A percentile compares a stretch with the other conserved stretches of the same genome.
Evolutionary conservation across 257 asterid genomes (phyloP).

Genomic region (Solanum rostratum): DNA sequence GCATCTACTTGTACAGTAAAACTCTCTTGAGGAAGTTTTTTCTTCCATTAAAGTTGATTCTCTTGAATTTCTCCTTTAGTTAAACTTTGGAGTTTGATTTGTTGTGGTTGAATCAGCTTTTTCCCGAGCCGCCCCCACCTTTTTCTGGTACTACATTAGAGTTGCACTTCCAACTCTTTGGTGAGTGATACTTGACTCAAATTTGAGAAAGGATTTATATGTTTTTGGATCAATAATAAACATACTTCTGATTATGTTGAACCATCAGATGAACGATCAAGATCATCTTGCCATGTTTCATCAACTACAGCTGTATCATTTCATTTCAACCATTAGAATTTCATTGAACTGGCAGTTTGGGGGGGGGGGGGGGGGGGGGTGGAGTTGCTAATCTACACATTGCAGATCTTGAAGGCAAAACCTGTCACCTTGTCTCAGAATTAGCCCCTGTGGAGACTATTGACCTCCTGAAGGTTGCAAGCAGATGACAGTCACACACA

Average conservation of each 20-base stretch:
- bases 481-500: slow-evolving; percentile 23
- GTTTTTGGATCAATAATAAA: neutral
- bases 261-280: neutral
- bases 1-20: neutral
- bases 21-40: neutral
- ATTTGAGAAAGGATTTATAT: neutral
- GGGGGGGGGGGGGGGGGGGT: too few relatives aligned
- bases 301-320: neutral
- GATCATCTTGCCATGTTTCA: neutral
- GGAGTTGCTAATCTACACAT: too few relatives aligned
- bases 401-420: slow-evolving; percentile 56
- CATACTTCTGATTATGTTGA: neutral
- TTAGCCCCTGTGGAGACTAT: slow-evolving; percentile 48
- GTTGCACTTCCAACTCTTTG: too few relatives aligned
- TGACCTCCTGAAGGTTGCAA: slow-evolving; percentile 46
- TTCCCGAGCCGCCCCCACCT: neutral
- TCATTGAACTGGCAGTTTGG: slow-evolving; percentile 43
- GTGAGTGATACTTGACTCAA: neutral
- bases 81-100: neutral
- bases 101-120: neutral
- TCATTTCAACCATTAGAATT: neutral
- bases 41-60: neutral
- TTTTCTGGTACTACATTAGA: neutral
- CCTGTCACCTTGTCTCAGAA: slow-evolving; percentile 54
- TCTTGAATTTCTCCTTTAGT: neutral